These are phyloP conservation scores for Cladophialophora yegresii DNA, from an alignment of 2,329 filamentous ascomycete genomes.

Conservation along the genomic window DNA sequence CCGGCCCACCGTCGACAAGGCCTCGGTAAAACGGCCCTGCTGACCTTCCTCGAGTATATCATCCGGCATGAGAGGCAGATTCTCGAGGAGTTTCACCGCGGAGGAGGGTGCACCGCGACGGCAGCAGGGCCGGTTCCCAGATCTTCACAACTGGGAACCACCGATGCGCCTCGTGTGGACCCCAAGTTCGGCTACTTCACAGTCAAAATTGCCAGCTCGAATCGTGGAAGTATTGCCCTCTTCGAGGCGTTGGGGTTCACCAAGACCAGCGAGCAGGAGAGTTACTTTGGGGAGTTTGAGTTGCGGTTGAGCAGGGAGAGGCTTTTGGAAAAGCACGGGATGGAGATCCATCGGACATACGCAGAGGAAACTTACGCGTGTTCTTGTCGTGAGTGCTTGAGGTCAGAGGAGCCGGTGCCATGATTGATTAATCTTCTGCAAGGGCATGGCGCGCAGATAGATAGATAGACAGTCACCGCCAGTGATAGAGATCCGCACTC, in stretches of 20 bases:
- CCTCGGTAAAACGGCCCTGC: conserved; percentile 65
- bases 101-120: too few species aligned
- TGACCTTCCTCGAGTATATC: conserved; percentile 71
- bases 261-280: conserved; percentile 53
- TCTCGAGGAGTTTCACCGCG: conserved; percentile 56
- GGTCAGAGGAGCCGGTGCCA: not conserved
- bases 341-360: not conserved
- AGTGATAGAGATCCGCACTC: not conserved
- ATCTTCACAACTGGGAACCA: not conserved
- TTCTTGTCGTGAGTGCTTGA: not conserved
- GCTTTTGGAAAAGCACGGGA: conserved; percentile 13
- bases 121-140: not conserved
- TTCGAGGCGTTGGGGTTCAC: conserved; percentile 64
- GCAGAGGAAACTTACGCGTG: not conserved
- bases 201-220: conserved; percentile 63
- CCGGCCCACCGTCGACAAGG: conserved; percentile 61
- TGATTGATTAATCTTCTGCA: not conserved
- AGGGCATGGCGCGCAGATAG: not conserved
- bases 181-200: conserved; percentile 51
- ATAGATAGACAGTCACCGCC: not conserved
- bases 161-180: not conserved
- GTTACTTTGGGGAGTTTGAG: conserved; percentile 71
- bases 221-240: conserved; percentile 58
- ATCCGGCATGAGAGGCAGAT: conserved; percentile 56
- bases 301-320: conserved; percentile 45